phyloP scores from a whole-genome alignment of 352 stramenopile genomes.

The Phytopythium litorale region DNA sequence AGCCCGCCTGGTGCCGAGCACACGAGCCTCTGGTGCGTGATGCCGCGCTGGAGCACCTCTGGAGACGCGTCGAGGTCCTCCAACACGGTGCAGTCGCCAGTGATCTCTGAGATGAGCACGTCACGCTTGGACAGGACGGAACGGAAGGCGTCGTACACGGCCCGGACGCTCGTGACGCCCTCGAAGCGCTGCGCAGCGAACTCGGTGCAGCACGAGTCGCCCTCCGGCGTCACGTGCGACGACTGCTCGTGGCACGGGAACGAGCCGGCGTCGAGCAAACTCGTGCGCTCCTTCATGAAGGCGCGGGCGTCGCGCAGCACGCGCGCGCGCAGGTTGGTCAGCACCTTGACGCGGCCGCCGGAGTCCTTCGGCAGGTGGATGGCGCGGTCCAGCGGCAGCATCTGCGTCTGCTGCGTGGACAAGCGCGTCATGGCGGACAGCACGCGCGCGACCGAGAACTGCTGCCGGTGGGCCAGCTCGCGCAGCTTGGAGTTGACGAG shows the following conservation, averaged over 20 bases:
- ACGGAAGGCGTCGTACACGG: constrained; percentile 1
- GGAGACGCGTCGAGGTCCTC: constrained; percentile 14
- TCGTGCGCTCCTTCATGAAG: constrained; percentile 24
- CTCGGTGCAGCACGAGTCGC: constrained; percentile 1
- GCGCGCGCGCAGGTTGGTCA: constrained; percentile 9
- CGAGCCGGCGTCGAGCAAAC: constrained; percentile 11
- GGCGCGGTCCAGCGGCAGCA: constrained; percentile 22
- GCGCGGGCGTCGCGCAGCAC: constrained; percentile 20
- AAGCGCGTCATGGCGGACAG: constrained; percentile 18
- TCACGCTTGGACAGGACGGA: not conserved
- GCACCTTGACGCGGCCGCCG: constrained; percentile 9
- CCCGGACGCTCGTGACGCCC: not conserved
- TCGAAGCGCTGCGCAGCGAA: not conserved
- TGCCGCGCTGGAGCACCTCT: constrained; percentile 8
- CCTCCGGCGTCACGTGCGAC: constrained; percentile 5
- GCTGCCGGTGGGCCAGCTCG: constrained; percentile 15
- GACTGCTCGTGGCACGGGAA: constrained; percentile 3
- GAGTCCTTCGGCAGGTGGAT: constrained; percentile 19
- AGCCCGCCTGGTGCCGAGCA: constrained; percentile 18
- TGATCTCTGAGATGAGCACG: constrained; percentile 5
- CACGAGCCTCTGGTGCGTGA: constrained; percentile 23
- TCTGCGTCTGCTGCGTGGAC: constrained; percentile 3
- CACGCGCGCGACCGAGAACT: constrained; percentile 17
- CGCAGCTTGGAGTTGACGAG: constrained; percentile 28
- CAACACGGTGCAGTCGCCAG: constrained; percentile 10